Conservation (phyloP, 805 yeast genomes). For the Starmerella riodocensis region DNA sequence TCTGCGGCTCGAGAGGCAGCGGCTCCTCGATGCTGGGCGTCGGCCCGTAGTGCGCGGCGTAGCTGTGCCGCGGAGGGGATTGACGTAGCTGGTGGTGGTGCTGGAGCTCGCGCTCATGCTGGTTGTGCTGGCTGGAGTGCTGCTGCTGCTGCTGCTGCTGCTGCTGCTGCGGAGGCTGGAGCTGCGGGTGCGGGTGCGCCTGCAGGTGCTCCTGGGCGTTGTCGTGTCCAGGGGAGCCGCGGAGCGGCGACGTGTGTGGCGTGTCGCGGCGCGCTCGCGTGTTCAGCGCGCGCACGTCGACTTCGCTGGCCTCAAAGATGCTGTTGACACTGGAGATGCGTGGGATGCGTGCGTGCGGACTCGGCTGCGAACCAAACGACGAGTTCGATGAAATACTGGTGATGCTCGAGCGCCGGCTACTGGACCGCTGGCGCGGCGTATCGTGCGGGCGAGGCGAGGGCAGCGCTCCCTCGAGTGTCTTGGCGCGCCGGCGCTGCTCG, state of each 20-base stretch:
- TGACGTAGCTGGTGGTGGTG: not conserved
- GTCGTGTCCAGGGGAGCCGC: no score
- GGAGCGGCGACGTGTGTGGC: not conserved
- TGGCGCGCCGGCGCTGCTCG: conserved; percentile 15
- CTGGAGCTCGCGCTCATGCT: not conserved
- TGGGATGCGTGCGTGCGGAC: conserved; percentile 11
- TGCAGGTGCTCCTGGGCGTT: no score
- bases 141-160: not conserved
- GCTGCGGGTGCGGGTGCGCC: not conserved
- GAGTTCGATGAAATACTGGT: conserved; percentile 7
- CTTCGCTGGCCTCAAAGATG: conserved; percentile 3
- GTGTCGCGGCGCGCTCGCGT: no score
- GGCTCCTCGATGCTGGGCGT: conserved; percentile 4
- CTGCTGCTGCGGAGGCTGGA: not conserved
- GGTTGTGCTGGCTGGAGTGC: not conserved
- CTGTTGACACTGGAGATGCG: conserved; percentile 11
- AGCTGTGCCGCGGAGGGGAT: no score
- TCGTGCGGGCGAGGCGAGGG: conserved; percentile 13
- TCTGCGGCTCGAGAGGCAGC: conserved; percentile 13
- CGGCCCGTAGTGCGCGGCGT: not conserved
- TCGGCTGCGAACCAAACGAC: conserved; percentile 2
- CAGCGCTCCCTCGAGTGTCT: conserved; percentile 19
- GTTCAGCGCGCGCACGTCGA: no score
- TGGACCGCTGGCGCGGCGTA: conserved; percentile 1
- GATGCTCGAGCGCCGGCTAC: conserved; percentile 9